These are phyloP conservation scores for Elaphomyces granulatus DNA, from an alignment of 495 filamentous ascomycete species.

Conservation along the genomic window DNA sequence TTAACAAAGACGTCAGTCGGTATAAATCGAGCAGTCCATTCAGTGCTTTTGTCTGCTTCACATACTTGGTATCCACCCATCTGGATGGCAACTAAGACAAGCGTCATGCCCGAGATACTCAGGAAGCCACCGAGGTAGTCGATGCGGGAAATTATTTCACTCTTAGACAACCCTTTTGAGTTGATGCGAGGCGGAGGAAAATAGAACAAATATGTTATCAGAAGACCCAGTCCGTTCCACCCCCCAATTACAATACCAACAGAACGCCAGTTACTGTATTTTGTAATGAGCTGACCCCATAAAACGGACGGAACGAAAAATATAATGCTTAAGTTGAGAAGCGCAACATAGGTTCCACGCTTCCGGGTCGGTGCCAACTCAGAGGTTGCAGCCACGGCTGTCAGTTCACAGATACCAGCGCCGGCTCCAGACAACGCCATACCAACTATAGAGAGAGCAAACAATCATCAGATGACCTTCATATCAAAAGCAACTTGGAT, in stretches of 20 bases:
- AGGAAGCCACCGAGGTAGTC: conserved; percentile 56
- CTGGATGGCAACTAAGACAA: conserved; percentile 52
- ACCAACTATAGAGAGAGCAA: no score
- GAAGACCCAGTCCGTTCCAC: conserved; percentile 47
- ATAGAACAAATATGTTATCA: conserved; percentile 50
- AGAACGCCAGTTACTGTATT: conserved; percentile 46
- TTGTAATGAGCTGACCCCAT: conserved; percentile 54
- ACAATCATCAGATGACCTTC: no score
- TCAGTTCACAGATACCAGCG: conserved; percentile 48
- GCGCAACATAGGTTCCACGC: conserved; percentile 53
- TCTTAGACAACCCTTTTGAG: conserved; percentile 31
- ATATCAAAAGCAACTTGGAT: no score
- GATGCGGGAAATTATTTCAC: conserved; percentile 40
- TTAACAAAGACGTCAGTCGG: not conserved
- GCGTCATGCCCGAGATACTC: conserved; percentile 46
- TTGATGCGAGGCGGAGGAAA: conserved; percentile 47
- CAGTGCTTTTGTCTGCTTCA: no score
- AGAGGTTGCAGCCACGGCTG: conserved; percentile 52
- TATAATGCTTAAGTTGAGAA: conserved; percentile 51
- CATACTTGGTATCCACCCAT: conserved; percentile 53
- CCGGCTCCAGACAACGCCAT: no score
- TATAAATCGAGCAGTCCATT: not conserved
- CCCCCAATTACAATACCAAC: conserved; percentile 44
- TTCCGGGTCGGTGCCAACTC: conserved; percentile 55
- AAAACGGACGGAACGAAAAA: conserved; percentile 56